phyloP scores from a whole-genome alignment of 2,329 filamentous ascomycete species.

The Botrytis sinoallii region DNA sequence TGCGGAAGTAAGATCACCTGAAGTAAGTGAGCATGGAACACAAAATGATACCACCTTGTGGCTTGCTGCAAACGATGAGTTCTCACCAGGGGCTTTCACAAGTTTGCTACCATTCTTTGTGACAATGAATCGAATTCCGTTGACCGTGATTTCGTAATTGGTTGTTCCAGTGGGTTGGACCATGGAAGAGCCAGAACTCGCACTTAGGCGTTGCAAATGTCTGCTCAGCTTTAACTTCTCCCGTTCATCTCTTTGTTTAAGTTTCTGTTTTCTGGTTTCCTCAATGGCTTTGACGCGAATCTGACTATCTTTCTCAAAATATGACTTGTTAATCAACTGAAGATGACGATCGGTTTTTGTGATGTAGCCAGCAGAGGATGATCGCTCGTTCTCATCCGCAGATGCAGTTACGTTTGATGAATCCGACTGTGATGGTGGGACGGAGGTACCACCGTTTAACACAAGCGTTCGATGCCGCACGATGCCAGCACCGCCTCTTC shows the following conservation, averaged over 20 bases:
- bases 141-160: conserved; percentile 62
- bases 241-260: conserved; percentile 50
- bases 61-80: conserved; percentile 2
- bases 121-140: conserved; percentile 72
- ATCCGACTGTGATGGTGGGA: conserved; percentile 22
- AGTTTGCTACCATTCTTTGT: conserved; percentile 79
- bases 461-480: conserved; percentile 61
- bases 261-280: conserved; percentile 59
- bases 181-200: conserved; percentile 26
- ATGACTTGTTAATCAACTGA: conserved; percentile 76
- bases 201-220: conserved; percentile 42
- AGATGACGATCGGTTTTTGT: conserved; percentile 72
- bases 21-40: conserved; percentile 35
- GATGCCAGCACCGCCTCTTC: conserved; percentile 39
- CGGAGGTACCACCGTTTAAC: conserved; percentile 48
- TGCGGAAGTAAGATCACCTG: conserved; percentile 58
- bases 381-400: conserved; percentile 26
- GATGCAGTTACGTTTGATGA: conserved; percentile 15
- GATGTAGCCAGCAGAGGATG: conserved; percentile 55
- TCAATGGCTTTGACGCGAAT: conserved; percentile 69
- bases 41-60: conserved; percentile 21
- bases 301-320: conserved; percentile 72
- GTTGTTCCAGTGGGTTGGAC: conserved; percentile 32
- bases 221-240: conserved; percentile 58
- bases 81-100: conserved; percentile 65